Percentiles rank a stretch among this genome's conserved stretches.
These are phyloP conservation scores for Auriculariales sp. DNA, from an alignment of 768 basidiomycete genomes.

Conservation along the genomic window DNA sequence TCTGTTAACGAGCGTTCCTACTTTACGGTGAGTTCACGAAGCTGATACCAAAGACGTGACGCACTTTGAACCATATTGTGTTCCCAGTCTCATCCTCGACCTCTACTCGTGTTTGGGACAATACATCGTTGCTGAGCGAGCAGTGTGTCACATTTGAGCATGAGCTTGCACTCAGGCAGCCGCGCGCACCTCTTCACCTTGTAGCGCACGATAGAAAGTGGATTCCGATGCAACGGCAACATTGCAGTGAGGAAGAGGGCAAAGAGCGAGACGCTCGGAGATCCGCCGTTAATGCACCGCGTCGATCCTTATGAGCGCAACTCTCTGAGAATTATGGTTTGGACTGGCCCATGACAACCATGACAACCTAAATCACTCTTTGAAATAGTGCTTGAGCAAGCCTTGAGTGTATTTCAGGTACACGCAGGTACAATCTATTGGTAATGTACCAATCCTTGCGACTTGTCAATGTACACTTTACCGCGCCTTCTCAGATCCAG, in stretches of 20 bases:
- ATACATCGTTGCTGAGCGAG: background rate
- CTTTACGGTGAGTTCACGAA: background rate
- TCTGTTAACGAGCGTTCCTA: conserved; percentile 66
- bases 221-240: background rate
- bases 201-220: background rate
- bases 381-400: too few relatives aligned
- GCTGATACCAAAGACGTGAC: background rate
- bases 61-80: background rate
- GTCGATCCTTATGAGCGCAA: too few relatives aligned
- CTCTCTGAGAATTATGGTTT: too few relatives aligned
- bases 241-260: background rate
- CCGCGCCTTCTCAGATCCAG: too few relatives aligned
- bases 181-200: background rate
- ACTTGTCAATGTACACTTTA: too few relatives aligned
- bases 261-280: too few relatives aligned
- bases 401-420: too few relatives aligned
- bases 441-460: too few relatives aligned
- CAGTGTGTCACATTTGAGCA: background rate
- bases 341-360: too few relatives aligned
- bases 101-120: background rate
- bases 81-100: background rate
- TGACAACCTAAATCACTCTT: too few relatives aligned
- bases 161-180: background rate
- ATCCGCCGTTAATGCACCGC: too few relatives aligned
- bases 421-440: too few relatives aligned